These are phyloP conservation scores for Podospora pseudopauciseta DNA, from an alignment of 495 filamentous ascomycete genomes.

Conservation along the genomic window DNA sequence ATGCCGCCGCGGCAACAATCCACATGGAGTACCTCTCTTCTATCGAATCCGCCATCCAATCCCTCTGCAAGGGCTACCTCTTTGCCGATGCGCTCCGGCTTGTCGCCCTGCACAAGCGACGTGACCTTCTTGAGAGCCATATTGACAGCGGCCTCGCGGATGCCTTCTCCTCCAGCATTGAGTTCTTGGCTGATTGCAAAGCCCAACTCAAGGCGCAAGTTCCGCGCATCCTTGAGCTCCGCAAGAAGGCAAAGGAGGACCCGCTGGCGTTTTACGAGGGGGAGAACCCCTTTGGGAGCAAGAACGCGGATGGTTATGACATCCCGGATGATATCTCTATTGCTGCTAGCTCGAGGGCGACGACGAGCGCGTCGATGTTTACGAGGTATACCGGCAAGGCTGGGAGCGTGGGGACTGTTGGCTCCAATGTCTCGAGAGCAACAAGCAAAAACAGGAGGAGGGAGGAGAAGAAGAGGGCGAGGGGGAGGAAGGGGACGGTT, in stretches of 20 bases:
- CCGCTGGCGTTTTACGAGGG: constrained; percentile 77
- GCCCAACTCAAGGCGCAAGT: constrained; percentile 78
- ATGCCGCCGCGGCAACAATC: constrained; percentile 71
- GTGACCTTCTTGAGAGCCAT: constrained; percentile 47
- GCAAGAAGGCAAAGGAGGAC: constrained; percentile 73
- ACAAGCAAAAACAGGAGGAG: constrained; percentile 78
- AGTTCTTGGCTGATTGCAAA: constrained; percentile 89
- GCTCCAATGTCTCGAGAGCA: constrained; percentile 60
- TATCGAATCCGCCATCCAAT: constrained; percentile 58
- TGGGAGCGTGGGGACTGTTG: constrained; percentile 60
- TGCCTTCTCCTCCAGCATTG: constrained; percentile 70
- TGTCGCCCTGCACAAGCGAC: constrained; percentile 40
- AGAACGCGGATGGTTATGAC: constrained; percentile 52
- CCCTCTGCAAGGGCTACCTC: constrained; percentile 77
- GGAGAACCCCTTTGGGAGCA: constrained; percentile 43
- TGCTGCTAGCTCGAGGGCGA: constrained; percentile 77
- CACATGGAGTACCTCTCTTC: constrained; percentile 76
- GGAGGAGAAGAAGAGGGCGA: constrained; percentile 91
- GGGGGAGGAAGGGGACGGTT: constrained; percentile 91
- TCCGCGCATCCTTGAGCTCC: constrained; percentile 75
- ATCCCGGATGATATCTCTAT: constrained; percentile 89
- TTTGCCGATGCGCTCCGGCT: constrained; percentile 82
- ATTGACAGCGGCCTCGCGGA: constrained; percentile 78
- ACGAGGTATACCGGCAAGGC: constrained; percentile 80
- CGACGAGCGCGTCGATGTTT: constrained; percentile 75